Conservation (phyloP, 23 red algal species). For the Agarophyton chilense region DNA sequence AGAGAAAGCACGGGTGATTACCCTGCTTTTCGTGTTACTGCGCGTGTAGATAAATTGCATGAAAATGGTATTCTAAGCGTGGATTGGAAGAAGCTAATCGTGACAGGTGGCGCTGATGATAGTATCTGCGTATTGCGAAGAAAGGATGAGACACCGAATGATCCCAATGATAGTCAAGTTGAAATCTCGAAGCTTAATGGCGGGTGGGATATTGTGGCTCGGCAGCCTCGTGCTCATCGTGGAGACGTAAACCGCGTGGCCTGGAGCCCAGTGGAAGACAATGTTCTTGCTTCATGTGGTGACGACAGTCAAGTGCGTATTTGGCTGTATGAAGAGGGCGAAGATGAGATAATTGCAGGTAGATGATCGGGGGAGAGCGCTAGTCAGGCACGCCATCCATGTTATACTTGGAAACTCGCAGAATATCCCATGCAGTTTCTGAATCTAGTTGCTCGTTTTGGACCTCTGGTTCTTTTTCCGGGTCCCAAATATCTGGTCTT, state of each 20-base stretch:
- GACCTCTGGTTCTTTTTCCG: conserved; percentile 53
- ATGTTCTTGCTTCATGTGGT: conserved; percentile 84
- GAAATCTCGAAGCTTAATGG: not conserved
- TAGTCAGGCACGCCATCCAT: conserved; percentile 30
- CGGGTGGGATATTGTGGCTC: conserved; percentile 32
- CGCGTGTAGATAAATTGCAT: conserved; percentile 46
- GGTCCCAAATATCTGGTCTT: conserved; percentile 64
- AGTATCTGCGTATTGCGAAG: conserved; percentile 62
- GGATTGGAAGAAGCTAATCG: conserved; percentile 78
- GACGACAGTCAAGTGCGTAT: conserved; percentile 84
- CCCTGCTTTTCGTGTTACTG: conserved; percentile 38
- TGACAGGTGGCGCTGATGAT: conserved; percentile 84
- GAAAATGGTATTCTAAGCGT: conserved; percentile 62
- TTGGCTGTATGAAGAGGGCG: conserved; percentile 53
- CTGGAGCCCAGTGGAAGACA: conserved; percentile 79
- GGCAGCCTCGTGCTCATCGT: conserved; percentile 55
- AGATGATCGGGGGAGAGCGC: not conserved
- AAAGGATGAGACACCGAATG: not conserved
- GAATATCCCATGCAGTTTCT: conserved; percentile 55
- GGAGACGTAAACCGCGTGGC: conserved; percentile 86
- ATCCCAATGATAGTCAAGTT: not conserved
- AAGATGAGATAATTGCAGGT: not conserved
- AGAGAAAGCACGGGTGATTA: conserved; percentile 47
- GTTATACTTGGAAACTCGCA: conserved; percentile 39
- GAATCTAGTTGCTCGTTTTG: conserved; percentile 30